Percentiles rank a stretch among this genome's conserved stretches.
phyloP scores from a whole-genome alignment of 805 yeast genomes.

The Suhomyces canberraensis region DNA sequence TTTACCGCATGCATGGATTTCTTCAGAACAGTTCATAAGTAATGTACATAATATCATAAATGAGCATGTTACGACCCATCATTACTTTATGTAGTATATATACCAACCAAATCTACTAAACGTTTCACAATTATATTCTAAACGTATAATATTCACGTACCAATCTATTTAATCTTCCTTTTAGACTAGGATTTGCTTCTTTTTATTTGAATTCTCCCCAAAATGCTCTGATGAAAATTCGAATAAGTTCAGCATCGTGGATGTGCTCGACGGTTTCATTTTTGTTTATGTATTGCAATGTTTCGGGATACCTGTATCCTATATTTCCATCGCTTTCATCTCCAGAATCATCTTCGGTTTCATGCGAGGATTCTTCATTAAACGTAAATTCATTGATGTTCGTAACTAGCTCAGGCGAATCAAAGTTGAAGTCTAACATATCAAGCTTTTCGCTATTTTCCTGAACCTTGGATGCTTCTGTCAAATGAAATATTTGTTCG shows the following conservation, averaged over 20 bases:
- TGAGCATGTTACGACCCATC: too few species aligned
- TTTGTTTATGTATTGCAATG: slow-evolving; percentile 6
- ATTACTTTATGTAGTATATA: too few species aligned
- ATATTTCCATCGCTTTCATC: background rate
- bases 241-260: slow-evolving; percentile 1
- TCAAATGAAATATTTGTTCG: slow-evolving; percentile 16
- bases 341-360: background rate
- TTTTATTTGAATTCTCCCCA: background rate
- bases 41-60: slow-evolving; percentile 8
- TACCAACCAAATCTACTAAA: too few species aligned
- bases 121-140: too few species aligned
- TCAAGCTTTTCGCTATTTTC: slow-evolving; percentile 14
- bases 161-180: too few species aligned
- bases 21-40: slow-evolving; percentile 58
- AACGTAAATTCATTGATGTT: slow-evolving; percentile 5
- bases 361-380: background rate
- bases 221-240: slow-evolving; percentile 4
- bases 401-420: slow-evolving; percentile 18
- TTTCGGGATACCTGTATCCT: background rate
- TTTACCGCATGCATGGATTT: slow-evolving; percentile 93
- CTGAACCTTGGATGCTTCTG: slow-evolving; percentile 12
- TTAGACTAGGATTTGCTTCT: too few species aligned
- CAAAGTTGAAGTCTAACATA: slow-evolving; percentile 23
- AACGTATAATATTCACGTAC: too few species aligned
- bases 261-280: slow-evolving; percentile 1